Evolutionary conservation across 2,329 filamentous ascomycete species (phyloP), one percentile per base, ranked within the genome.

Genomic region (Emericellopsis cladophorae): DNA sequence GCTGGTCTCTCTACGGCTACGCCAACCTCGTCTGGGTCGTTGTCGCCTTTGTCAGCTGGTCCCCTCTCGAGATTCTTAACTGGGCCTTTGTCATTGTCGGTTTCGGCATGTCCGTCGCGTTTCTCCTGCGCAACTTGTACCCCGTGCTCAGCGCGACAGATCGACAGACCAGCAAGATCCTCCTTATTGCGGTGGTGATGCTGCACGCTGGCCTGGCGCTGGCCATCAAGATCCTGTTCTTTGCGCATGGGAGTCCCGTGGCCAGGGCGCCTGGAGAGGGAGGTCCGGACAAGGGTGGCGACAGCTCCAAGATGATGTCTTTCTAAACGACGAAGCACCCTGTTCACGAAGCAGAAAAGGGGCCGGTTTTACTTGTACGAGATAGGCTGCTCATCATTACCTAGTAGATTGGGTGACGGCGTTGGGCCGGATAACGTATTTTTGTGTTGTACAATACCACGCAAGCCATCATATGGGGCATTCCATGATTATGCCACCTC

Each of bases 1-100:
- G 88, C 68, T 89, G 86, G 79, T 85, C 88, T 44, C 69, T 98
- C 31, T 98, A 96, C 61, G 92, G 92, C 41, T 98, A 98, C 68
- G 78, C 84, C 43, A 98, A 98, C 65, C 69, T 98, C 54, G 86
- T 98, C 55, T 98, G 92, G 92, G 89, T 98, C 51, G 86, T 84
- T 3, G 89, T 98, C 35, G 89, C 92, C 37, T 65, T 94, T 46
- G 85, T 95, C 50, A 88, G 83, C 57, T 95, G 89, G 84, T 90
- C 84, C 48, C 83, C 84, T 40, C 67, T 95, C 51, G 79, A 78
- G 41, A 78, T 87, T 42, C 75, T 98, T 49, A 98, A 98, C 67
- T 96, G 86, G 75, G 76, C 87, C 15, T 94, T 98, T 59, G 89
- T 95, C 14, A 88, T 76, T 24, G 71, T 95, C 47, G 88, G 88